Base-by-base conservation (phyloP, 2,329 filamentous ascomycete species). In the Myriangium duriaei region DNA sequence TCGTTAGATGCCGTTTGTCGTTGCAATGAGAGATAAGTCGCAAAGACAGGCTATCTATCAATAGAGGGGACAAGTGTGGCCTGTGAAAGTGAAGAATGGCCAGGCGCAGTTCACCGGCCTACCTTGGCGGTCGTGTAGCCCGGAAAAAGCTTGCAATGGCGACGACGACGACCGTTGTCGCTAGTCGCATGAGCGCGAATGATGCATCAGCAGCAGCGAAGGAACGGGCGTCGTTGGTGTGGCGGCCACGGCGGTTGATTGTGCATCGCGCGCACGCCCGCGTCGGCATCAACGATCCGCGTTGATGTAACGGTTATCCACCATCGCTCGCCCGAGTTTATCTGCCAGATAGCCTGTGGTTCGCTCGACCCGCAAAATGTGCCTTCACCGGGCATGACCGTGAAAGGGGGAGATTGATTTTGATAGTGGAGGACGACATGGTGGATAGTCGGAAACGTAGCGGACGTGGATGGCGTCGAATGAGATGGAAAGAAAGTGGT, bases 1-100 rank as follows among this genome's bases (percentile, higher is more conserved):
- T 26, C 21, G 21, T 26, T 26, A 26, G 36, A 33, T 16, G 33
- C 31, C 39, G 39, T 41, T 41, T 36, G 31, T 41, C 33, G 39
- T 41, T 41, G 39, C 39, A 41, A 35, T 21, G 39, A 19, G 39
- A 35, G 39, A 41, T 41, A 26, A 26, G n/a, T 7, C n/a, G 21
- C 7, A n/a, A 26, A 26, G 21, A 26, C 21, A 26, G 21, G n/a
- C 21, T n/a, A 26, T 7, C 7, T 7, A n/a, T 26, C n/a, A n/a
- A 26, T 7, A n/a, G 21, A 26, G n/a, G 7, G 21, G 21, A 26
- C n/a, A n/a, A n/a, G n/a, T n/a, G n/a, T n/a, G n/a, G n/a, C n/a
- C n/a, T n/a, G n/a, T n/a, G n/a, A n/a, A n/a, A n/a, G n/a, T n/a
- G n/a, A n/a, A n/a, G n/a, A n/a, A n/a, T n/a, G n/a, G n/a, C n/a